phyloP scores from a whole-genome alignment of 2,329 filamentous ascomycete genomes.

The Immersiporthe knoxdaviesiana region DNA sequence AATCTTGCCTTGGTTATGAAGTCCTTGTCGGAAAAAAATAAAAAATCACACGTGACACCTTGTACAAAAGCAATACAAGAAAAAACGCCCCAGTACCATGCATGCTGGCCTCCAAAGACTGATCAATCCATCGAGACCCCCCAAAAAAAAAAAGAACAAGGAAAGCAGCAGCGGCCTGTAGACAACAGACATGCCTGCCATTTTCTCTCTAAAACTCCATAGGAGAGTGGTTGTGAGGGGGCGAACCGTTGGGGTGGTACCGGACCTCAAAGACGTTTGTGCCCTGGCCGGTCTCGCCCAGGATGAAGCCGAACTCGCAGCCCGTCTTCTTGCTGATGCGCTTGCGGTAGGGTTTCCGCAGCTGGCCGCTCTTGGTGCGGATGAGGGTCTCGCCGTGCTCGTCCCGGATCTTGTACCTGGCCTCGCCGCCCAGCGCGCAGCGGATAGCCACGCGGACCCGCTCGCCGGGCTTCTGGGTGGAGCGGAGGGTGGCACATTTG shows the following conservation, averaged over 20 bases:
- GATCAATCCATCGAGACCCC: neutral
- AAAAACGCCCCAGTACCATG: neutral
- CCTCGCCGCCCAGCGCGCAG: slow-evolving; percentile 30
- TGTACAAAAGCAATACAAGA: too few relatives aligned
- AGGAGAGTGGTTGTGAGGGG: slow-evolving; percentile 29
- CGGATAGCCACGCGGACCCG: slow-evolving; percentile 28
- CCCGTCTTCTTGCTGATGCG: slow-evolving; percentile 32
- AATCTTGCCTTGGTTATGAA: neutral
- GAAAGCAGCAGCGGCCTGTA: neutral
- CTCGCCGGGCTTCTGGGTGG: slow-evolving; percentile 30
- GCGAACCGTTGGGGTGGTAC: slow-evolving; percentile 29
- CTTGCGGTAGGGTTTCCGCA: slow-evolving; percentile 31
- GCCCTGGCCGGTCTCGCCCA: slow-evolving; percentile 30
- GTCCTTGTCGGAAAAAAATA: neutral
- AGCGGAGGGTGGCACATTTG: slow-evolving; percentile 30
- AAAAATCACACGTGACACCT: too few relatives aligned
- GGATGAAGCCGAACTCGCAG: slow-evolving; percentile 30
- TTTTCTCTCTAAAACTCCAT: slow-evolving; percentile 25
- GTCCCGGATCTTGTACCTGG: slow-evolving; percentile 30
- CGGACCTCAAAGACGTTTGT: slow-evolving; percentile 30
- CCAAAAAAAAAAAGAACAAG: neutral
- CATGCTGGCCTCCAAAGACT: neutral
- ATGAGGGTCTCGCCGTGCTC: slow-evolving; percentile 30
- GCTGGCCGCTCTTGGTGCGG: slow-evolving; percentile 30
- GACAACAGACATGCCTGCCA: too few relatives aligned